Evolutionary conservation across 164 flowering plant species (phyloP).

Genomic region (Umbellularia californica): DNA sequence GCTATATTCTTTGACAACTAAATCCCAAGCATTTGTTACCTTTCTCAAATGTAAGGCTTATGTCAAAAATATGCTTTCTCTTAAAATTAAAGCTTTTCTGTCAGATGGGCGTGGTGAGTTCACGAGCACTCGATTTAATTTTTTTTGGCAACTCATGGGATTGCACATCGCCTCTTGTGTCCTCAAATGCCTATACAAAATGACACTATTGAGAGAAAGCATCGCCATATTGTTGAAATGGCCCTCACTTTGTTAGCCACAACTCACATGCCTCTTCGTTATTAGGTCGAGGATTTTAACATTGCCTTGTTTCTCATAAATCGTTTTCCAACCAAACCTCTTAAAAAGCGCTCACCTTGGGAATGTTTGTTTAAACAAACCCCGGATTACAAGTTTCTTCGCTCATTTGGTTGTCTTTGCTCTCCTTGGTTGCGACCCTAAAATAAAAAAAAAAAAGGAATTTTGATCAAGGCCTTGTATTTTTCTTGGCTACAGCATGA

Average conservation of each 20-base stretch:
- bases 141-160: not conserved
- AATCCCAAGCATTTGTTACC: not conserved
- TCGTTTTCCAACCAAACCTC: not conserved
- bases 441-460: too few species aligned
- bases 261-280: not conserved
- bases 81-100: not conserved
- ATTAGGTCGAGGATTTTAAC: not conserved
- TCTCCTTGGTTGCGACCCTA: too few species aligned
- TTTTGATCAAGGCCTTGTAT: too few species aligned
- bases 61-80: not conserved
- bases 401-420: too few species aligned
- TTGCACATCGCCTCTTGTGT: too few species aligned
- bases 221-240: not conserved
- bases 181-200: not conserved
- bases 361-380: too few species aligned
- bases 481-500: too few species aligned
- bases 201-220: not conserved
- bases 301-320: not conserved
- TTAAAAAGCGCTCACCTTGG: not conserved
- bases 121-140: not conserved
- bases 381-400: too few species aligned
- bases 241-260: not conserved
- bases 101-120: not conserved
- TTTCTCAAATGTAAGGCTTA: not conserved
- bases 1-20: not conserved